Evolutionary conservation across 345 rosid species (phyloP), one percentile per base, ranked within the genome.

Genomic region (Theobroma cacao): DNA sequence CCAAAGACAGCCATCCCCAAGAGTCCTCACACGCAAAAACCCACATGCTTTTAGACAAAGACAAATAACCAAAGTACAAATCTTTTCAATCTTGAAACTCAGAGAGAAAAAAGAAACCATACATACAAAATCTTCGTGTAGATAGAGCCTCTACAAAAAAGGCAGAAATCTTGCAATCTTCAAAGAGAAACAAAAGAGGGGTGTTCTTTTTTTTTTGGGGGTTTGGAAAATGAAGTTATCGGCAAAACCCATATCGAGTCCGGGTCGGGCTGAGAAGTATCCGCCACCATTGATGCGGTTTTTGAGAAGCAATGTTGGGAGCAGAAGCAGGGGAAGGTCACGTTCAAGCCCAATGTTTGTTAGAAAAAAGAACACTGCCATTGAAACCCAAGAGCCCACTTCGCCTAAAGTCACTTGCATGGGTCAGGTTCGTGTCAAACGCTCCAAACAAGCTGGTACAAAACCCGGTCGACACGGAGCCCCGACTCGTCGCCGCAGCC

Each of bases 391-490:
- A 71, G 98, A 95, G 65, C 98, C 98, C 18, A 78, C 97, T 52
- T 95, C 98, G 12, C 98, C 98, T 0, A 92, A 91, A 79, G 98
- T 95, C 47, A 93, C 98, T 40, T 95, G 98, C 98, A 92, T 95
- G 92, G 98, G 98, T 28, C 98, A 95, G 78, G 98, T 95, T 71
- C 93, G 94, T 62, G 95, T 89, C 80, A 82, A 82, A 30, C 87
- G 97, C 24, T 87, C 93, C 33, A 89, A 88, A 59, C 84, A 87
- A 47, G 48, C 76, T 36, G 77, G 80, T 63, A 7, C 50, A 24
- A 80, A 48, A 77, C 84, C 80, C 81, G 79, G 75, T 24, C 72
- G 80, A 65, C 75, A 75, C 22, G 80, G 75, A 41, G 80, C 82
- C 18, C 58, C 67, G 61, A 56, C 4, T 14, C 69, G 69, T 5